These are phyloP conservation scores for Pythium brassicae DNA, from an alignment of 352 stramenopile genomes.

Conservation along the genomic window DNA sequence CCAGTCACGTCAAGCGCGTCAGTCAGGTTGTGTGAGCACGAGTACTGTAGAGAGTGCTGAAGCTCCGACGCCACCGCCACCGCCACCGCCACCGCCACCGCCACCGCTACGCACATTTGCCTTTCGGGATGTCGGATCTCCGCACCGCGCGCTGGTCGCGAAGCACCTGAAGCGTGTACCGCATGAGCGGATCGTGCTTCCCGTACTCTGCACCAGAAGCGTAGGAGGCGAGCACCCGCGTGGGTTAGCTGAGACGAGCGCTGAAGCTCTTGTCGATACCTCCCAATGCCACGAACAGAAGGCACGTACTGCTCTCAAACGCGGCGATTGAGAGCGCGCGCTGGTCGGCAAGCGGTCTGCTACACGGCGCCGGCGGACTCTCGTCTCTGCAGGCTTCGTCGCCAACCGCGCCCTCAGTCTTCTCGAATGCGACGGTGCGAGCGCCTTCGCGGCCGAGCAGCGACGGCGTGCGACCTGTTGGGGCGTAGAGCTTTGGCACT, in stretches of 20 bases:
- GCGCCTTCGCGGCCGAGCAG: no score
- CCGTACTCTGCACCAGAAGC: conserved; percentile 33
- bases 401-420: background rate
- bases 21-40: background rate
- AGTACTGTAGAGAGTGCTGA: no score
- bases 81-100: no score
- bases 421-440: no score
- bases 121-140: conserved; percentile 28
- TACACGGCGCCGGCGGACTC: background rate
- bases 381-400: background rate
- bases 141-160: conserved; percentile 20
- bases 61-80: no score
- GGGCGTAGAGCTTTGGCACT: conserved; percentile 1
- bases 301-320: conserved; percentile 9
- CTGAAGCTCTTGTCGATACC: no score
- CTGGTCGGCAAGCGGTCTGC: background rate
- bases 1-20: background rate
- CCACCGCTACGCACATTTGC: conserved; percentile 22
- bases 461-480: background rate
- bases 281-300: background rate
- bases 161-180: conserved; percentile 41
- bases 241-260: background rate
- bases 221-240: background rate
- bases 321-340: conserved; percentile 1
- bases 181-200: conserved; percentile 33